phyloP scores from a whole-genome alignment of 129 eudicot genomes.

The Flaveria sonorensis region DNA sequence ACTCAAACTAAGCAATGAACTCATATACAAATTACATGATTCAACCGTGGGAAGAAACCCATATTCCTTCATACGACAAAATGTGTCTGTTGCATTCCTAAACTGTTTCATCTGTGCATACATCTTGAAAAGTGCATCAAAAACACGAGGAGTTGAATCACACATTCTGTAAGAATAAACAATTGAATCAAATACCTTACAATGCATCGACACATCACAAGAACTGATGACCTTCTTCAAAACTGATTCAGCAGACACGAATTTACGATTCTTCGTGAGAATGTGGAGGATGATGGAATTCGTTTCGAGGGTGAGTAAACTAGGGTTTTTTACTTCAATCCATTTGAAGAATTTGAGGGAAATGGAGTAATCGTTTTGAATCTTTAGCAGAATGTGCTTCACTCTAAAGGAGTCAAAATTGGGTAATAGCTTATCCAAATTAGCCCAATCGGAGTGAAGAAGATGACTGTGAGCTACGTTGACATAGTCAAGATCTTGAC shows the following conservation, averaged over 20 bases:
- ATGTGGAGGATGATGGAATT: slow-evolving; percentile 64
- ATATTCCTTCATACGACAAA: slow-evolving; percentile 61
- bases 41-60: slow-evolving; percentile 76
- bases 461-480: slow-evolving; percentile 81
- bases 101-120: slow-evolving; percentile 73
- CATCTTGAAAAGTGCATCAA: slow-evolving; percentile 69
- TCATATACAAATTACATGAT: slow-evolving; percentile 74
- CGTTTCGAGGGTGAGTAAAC: slow-evolving; percentile 54
- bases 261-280: slow-evolving; percentile 63
- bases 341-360: slow-evolving; percentile 73
- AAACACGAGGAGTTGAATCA: slow-evolving; percentile 74
- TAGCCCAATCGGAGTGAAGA: slow-evolving; percentile 71
- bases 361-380: slow-evolving; percentile 54
- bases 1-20: slow-evolving; percentile 55
- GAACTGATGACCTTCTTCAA: slow-evolving; percentile 41
- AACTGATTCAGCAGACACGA: slow-evolving; percentile 66
- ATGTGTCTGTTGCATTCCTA: slow-evolving; percentile 60
- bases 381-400: slow-evolving; percentile 70
- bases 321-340: slow-evolving; percentile 48
- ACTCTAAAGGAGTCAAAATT: slow-evolving; percentile 55
- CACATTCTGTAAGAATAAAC: slow-evolving; percentile 63
- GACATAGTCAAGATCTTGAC: slow-evolving; percentile 73
- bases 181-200: slow-evolving; percentile 54
- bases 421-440: slow-evolving; percentile 48
- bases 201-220: slow-evolving; percentile 39